Evolutionary conservation across 805 yeast genomes (phyloP).

Genomic region (Zygosaccharomyces lentus): DNA sequence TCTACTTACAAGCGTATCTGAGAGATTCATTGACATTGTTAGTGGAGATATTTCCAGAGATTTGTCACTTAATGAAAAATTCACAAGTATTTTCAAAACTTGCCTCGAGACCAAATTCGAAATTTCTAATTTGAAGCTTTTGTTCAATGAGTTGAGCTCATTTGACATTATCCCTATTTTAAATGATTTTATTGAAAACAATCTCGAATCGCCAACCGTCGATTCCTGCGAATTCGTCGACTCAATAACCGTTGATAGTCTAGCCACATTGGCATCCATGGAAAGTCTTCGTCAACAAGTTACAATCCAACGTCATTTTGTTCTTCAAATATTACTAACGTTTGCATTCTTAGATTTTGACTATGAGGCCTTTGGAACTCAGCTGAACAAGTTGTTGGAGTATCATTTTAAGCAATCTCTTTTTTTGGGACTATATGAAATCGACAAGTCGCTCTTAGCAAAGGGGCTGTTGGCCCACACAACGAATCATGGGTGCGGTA

Average conservation of each 20-base stretch:
- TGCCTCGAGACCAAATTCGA: constrained; percentile 42
- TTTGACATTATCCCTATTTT: constrained; percentile 39
- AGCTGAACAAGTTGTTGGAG: constrained; percentile 21
- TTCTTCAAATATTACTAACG: constrained; percentile 34
- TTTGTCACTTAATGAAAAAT: constrained; percentile 33
- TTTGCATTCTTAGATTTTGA: constrained; percentile 40
- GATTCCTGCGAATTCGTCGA: constrained; percentile 19
- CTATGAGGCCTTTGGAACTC: constrained; percentile 23
- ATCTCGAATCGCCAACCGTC: constrained; percentile 9
- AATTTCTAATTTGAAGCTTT: constrained; percentile 34
- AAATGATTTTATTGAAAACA: constrained; percentile 37
- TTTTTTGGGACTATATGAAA: constrained; percentile 24
- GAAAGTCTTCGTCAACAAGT: constrained; percentile 32
- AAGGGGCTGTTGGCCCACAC: constrained; percentile 20
- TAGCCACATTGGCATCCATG: constrained; percentile 22
- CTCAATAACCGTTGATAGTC: constrained; percentile 23
- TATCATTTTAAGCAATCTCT: constrained; percentile 27
- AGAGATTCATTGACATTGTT: constrained; percentile 38
- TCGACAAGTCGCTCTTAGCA: constrained; percentile 22
- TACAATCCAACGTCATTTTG: constrained; percentile 29
- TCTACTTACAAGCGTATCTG: constrained; percentile 33
- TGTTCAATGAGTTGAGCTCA: constrained; percentile 40
- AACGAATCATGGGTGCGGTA: constrained; percentile 26
- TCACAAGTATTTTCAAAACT: constrained; percentile 39
- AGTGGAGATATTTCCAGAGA: constrained; percentile 33